Conservation (phyloP, 768 basidiomycete species). For the Boletus subparvulus region DNA sequence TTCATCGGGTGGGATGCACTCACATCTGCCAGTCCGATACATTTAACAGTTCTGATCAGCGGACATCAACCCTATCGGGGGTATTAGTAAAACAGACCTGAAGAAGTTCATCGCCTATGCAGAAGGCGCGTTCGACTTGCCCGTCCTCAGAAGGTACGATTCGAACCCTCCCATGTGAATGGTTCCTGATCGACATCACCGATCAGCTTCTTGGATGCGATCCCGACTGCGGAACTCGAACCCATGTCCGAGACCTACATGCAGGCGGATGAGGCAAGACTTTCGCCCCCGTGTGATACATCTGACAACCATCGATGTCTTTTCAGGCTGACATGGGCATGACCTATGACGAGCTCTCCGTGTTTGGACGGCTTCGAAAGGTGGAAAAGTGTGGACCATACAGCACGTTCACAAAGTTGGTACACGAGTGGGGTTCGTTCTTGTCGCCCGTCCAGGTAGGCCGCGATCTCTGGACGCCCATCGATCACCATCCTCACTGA, state of each 20-base stretch:
- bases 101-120: slow-evolving; percentile 95
- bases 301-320: background rate
- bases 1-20: slow-evolving; percentile 61
- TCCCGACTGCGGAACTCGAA: slow-evolving; percentile 95
- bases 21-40: background rate
- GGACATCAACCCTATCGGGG: slow-evolving; percentile 97
- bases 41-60: slow-evolving; percentile 44
- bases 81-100: slow-evolving; percentile 95
- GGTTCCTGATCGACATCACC: background rate
- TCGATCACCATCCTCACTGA: background rate
- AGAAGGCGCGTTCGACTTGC: slow-evolving; percentile 73
- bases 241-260: slow-evolving; percentile 93
- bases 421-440: slow-evolving; percentile 88
- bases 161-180: background rate
- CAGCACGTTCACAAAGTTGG: slow-evolving; percentile 93
- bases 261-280: slow-evolving; percentile 86
- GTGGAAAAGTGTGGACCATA: slow-evolving; percentile 98
- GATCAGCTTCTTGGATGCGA: slow-evolving; percentile 81
- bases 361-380: slow-evolving; percentile 91
- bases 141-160: slow-evolving; percentile 71
- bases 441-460: slow-evolving; percentile 80
- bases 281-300: background rate
- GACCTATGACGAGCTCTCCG: slow-evolving; percentile 96
- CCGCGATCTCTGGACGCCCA: background rate
- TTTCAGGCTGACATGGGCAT: slow-evolving; percentile 95